A percentile compares a stretch with the other conserved stretches of the same genome.
Evolutionary conservation across 2,329 filamentous ascomycete genomes (phyloP).

Genomic region (Neopestalotiopsis sp.): DNA sequence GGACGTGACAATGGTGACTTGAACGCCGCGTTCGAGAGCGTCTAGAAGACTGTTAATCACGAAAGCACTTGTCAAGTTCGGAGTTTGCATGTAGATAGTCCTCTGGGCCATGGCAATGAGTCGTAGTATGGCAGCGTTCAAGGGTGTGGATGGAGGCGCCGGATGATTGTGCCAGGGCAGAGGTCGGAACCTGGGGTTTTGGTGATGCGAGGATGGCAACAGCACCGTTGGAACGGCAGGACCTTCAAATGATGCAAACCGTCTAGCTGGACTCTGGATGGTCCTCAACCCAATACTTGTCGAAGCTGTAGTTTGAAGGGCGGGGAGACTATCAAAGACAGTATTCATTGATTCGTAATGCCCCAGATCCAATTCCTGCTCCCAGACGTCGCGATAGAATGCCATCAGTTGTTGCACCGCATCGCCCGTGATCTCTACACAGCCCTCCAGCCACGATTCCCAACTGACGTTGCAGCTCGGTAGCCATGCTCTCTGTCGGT

Average conservation of each 20-base stretch:
- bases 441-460: constrained; percentile 88
- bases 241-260: constrained; percentile 23
- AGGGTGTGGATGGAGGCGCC: constrained; percentile 65
- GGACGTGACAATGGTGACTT: constrained; percentile 72
- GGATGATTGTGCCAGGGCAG: constrained; percentile 59
- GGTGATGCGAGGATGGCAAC: constrained; percentile 76
- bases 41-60: constrained; percentile 66
- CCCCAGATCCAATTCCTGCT: constrained; percentile 33
- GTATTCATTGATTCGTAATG: background rate
- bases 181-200: constrained; percentile 67
- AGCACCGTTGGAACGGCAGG: constrained; percentile 61
- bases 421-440: constrained; percentile 68
- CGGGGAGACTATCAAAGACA: background rate
- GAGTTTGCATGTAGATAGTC: constrained; percentile 74
- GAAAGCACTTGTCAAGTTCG: constrained; percentile 74
- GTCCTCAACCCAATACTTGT: constrained; percentile 23
- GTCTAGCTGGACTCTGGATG: constrained; percentile 30
- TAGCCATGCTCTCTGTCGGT: constrained; percentile 69
- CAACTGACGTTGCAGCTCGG: constrained; percentile 87
- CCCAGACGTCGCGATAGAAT: constrained; percentile 78
- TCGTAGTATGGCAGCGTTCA: constrained; percentile 69
- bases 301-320: background rate
- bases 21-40: constrained; percentile 69
- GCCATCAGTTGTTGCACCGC: constrained; percentile 65
- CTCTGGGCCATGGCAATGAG: constrained; percentile 63